Conservation (phyloP, 75 land plant genomes). For the Cryptomeria japonica region DNA sequence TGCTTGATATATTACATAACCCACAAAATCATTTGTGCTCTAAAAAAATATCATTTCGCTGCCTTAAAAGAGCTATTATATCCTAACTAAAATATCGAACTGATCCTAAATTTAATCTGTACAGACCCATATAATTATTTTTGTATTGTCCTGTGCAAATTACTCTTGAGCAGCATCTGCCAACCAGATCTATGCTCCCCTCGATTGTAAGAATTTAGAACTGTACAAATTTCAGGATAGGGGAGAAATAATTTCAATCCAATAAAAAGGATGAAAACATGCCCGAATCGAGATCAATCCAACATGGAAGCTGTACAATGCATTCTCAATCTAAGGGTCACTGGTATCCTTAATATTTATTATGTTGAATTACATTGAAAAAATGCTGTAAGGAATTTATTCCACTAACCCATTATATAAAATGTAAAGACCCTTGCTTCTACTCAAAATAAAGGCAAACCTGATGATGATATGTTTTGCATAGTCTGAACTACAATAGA, state of each 20-base stretch:
- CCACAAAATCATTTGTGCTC: background rate
- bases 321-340: conserved; percentile 11
- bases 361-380: background rate
- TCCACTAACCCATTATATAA: background rate
- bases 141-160: background rate
- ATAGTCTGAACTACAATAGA: background rate
- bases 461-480: background rate
- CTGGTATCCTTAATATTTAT: conserved; percentile 5
- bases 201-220: background rate
- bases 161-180: conserved; percentile 3
- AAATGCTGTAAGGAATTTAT: background rate
- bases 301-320: conserved; percentile 10
- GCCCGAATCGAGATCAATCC: background rate
- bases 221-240: conserved; percentile 10
- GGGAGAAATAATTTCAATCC: conserved; percentile 2
- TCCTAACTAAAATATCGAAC: background rate
- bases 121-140: background rate
- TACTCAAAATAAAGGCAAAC: background rate
- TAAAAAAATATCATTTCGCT: background rate
- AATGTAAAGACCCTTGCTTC: background rate
- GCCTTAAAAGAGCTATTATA: background rate
- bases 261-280: background rate
- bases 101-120: background rate
- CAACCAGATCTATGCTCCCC: background rate
- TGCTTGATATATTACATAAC: background rate